These are phyloP conservation scores for Pseudocercospora cruenta DNA, from an alignment of 2,329 filamentous ascomycete species.

Conservation along the genomic window DNA sequence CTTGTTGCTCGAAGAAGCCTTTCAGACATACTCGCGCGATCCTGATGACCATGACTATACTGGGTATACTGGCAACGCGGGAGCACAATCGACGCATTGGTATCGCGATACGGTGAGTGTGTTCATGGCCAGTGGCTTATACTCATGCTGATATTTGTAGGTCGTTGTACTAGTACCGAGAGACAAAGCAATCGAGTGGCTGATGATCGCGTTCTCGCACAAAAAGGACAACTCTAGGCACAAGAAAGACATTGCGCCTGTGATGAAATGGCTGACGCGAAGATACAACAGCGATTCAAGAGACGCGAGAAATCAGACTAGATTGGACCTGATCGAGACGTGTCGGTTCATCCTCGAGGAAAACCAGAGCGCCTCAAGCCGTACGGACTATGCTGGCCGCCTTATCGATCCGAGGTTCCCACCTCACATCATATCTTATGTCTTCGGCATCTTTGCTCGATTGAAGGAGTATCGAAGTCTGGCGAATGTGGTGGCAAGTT, in stretches of 20 bases:
- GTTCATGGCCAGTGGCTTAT: neutral
- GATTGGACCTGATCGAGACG: neutral
- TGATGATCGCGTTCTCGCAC: neutral
- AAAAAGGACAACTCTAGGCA: neutral
- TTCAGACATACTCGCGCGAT: constrained; percentile 23
- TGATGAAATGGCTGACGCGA: neutral
- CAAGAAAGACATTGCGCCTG: neutral
- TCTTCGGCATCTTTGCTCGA: neutral
- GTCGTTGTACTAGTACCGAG: neutral
- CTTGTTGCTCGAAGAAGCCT: constrained; percentile 28
- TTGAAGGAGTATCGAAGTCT: neutral
- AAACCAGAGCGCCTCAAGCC: neutral
- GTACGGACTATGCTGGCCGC: neutral
- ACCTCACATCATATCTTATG: neutral
- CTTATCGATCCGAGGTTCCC: neutral
- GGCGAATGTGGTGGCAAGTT: neutral
- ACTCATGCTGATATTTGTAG: neutral
- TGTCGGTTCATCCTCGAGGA: neutral
- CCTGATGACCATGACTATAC: constrained; percentile 38
- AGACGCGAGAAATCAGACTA: too few species aligned
- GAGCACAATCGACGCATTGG: constrained; percentile 29
- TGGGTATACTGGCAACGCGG: constrained; percentile 37
- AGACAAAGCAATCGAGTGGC: neutral
- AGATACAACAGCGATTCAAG: too few species aligned
- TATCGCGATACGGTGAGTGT: constrained; percentile 36